Conservation (phyloP, 345 rosid species). For the Adansonia digitata region DNA sequence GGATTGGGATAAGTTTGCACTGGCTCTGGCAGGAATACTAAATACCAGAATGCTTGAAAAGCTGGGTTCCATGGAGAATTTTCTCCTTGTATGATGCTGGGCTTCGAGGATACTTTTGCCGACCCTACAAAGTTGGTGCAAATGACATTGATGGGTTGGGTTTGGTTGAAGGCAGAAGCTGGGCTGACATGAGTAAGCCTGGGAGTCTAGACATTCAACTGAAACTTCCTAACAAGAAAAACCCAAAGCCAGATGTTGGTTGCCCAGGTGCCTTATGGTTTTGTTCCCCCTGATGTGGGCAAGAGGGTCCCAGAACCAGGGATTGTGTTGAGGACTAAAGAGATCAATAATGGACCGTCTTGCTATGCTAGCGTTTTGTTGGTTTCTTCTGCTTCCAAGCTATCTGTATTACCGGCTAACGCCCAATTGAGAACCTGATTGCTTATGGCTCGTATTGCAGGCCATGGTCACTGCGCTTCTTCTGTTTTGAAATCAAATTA, state of each 20-base stretch:
- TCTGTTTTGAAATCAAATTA: no score
- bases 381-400: conserved; percentile 94
- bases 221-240: conserved; percentile 52
- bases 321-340: conserved; percentile 89
- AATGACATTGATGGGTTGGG: conserved; percentile 81
- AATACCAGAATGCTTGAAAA: conserved; percentile 78
- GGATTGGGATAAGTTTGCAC: no score
- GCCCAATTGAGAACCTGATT: conserved; percentile 63
- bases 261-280: conserved; percentile 95
- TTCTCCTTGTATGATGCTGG: conserved; percentile 92
- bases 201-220: conserved; percentile 73
- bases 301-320: conserved; percentile 84
- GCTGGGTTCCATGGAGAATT: conserved; percentile 52
- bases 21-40: conserved; percentile 80
- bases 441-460: conserved; percentile 84
- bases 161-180: conserved; percentile 82
- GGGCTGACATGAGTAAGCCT: conserved; percentile 88
- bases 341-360: conserved; percentile 89
- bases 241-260: conserved; percentile 75
- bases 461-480: conserved; percentile 72
- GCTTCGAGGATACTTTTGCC: conserved; percentile 39
- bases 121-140: conserved; percentile 73
- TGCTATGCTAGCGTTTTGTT: conserved; percentile 87
- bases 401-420: conserved; percentile 59
- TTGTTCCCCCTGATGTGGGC: conserved; percentile 90